Evolutionary conservation across 129 eudicot species (phyloP).

Genomic region (Cynara cardunculus): DNA sequence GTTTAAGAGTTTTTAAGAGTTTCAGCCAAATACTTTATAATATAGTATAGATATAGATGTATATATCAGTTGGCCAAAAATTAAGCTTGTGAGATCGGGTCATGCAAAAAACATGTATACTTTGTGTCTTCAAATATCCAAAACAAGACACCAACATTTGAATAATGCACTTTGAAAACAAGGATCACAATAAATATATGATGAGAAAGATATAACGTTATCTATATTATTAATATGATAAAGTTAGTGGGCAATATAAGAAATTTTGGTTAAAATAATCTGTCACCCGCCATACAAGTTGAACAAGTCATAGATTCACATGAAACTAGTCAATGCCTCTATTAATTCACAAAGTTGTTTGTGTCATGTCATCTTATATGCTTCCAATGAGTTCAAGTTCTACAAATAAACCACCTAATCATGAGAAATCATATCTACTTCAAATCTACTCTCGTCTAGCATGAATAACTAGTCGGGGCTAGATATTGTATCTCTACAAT

Average conservation of each 20-base stretch:
- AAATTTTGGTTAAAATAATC: no score
- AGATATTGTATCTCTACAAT: no score
- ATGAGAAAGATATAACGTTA: no score
- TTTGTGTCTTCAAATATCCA: no score
- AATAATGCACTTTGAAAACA: not conserved
- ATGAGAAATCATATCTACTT: not conserved
- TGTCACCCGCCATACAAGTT: conserved; percentile 18
- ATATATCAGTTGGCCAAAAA: not conserved
- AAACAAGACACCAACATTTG: no score
- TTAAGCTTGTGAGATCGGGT: not conserved
- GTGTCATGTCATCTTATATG: conserved; percentile 2
- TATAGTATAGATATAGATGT: no score
- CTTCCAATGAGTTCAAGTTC: conserved; percentile 4
- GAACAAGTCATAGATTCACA: not conserved
- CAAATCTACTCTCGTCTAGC: not conserved
- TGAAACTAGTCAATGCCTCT: not conserved
- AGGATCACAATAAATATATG: no score
- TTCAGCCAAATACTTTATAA: no score
- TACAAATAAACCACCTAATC: conserved; percentile 17
- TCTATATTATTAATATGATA: not conserved
- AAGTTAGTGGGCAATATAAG: no score
- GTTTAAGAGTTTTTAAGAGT: no score
- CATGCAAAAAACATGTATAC: not conserved
- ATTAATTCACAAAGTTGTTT: not conserved
- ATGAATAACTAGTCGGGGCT: no score